Evolutionary conservation across 2,329 filamentous ascomycete genomes (phyloP).

Genomic region (Simplicillium sp.): DNA sequence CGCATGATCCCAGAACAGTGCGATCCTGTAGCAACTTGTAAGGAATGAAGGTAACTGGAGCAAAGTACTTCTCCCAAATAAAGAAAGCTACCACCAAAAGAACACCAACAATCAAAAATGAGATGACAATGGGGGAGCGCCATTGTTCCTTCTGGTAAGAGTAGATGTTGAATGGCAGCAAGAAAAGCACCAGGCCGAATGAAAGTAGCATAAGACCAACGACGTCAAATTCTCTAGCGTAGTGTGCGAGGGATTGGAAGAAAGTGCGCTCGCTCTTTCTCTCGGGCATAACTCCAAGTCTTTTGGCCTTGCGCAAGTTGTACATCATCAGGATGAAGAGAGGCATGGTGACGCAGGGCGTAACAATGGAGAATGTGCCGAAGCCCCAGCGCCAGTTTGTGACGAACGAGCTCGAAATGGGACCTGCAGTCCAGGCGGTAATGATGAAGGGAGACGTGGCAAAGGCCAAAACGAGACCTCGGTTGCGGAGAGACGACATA

Average conservation of each 20-base stretch:
- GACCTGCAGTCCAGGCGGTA: conserved; percentile 51
- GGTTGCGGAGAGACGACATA: conserved; percentile 26
- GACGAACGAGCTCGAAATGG: conserved; percentile 40
- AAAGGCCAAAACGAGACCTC: conserved; percentile 18
- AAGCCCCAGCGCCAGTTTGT: conserved; percentile 53
- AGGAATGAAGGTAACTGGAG: conserved; percentile 43
- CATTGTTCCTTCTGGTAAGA: conserved; percentile 27
- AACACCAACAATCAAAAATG: conserved; percentile 46
- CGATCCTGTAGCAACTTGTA: conserved; percentile 33
- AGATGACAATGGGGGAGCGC: conserved; percentile 35
- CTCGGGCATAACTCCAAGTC: neutral
- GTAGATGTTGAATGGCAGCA: conserved; percentile 49
- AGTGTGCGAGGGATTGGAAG: conserved; percentile 25
- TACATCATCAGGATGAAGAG: conserved; percentile 10
- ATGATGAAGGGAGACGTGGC: conserved; percentile 25
- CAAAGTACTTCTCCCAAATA: conserved; percentile 43
- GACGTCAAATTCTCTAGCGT: conserved; percentile 44
- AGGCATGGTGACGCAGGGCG: conserved; percentile 24
- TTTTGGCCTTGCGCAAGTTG: conserved; percentile 6
- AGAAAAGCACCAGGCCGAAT: conserved; percentile 40
- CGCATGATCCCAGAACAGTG: conserved; percentile 32
- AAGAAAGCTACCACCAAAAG: conserved; percentile 40
- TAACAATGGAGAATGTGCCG: conserved; percentile 47
- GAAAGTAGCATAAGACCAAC: conserved; percentile 41
- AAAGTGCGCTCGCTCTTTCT: conserved; percentile 23